These are phyloP conservation scores for Solanum phureja DNA, from an alignment of 257 asterid species.

Conservation along the genomic window DNA sequence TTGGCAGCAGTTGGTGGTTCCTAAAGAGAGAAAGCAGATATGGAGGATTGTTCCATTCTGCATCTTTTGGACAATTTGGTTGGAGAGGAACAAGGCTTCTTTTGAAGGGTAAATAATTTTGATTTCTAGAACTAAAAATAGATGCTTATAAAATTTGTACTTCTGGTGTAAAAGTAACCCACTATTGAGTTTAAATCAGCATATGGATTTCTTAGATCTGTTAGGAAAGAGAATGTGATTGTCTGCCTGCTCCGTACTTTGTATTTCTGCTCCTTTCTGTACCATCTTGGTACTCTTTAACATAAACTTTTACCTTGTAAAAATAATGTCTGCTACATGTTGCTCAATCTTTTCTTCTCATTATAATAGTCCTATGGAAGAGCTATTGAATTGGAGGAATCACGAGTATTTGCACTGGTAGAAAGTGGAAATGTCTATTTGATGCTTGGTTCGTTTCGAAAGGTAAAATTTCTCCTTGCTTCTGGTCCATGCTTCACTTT, in stretches of 20 bases:
- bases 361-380: constrained; percentile 73
- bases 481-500: neutral
- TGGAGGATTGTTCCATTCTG: neutral
- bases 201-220: neutral
- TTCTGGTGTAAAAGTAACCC: neutral
- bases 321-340: neutral
- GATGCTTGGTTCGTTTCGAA: constrained; percentile 79
- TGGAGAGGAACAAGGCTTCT: neutral
- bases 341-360: constrained; percentile 14
- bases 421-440: constrained; percentile 85
- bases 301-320: neutral
- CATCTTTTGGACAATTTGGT: neutral
- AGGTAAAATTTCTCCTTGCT: constrained; percentile 33
- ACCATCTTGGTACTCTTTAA: neutral
- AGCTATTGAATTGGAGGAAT: constrained; percentile 82
- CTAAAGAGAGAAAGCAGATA: neutral
- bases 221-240: neutral
- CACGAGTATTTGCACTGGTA: constrained; percentile 72
- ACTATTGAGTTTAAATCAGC: neutral
- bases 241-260: neutral
- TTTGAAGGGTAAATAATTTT: neutral
- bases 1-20: neutral
- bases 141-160: neutral
- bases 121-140: neutral
- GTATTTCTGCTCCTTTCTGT: neutral